Evolutionary conservation across 140 eudicot genomes (phyloP), one percentile per base, ranked within the genome.

Genomic region (Ambrosia hybrid): DNA sequence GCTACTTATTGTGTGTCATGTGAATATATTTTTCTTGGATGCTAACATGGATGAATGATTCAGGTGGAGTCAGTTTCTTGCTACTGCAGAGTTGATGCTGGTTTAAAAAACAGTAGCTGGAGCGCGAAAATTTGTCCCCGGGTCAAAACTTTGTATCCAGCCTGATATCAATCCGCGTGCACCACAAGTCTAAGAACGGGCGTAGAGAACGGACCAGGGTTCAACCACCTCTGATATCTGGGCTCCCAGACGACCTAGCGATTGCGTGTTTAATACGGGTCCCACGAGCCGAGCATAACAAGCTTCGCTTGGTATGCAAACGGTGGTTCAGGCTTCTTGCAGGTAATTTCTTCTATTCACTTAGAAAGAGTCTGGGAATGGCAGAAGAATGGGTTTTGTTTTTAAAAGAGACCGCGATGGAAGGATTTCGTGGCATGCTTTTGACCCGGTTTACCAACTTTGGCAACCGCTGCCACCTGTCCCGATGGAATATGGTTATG

Each of bases 391-490:
- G 98, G 98, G 96, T 92, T 15, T 92, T 17, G 96, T 92, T 46
- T 85, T 92, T 56, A 93, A 93, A 78, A 57, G 97, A 68, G 98
- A 93, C 70, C 96, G 94, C 0, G 97, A 93, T 65, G 98, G 97
- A 3, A 81, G 92, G 65, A 88, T 93, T 15, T 93, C 97, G 0
- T 93, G 98, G 97, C 97, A 93, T 49, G 98, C 98, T 8, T 93
- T 90, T 52, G 98, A 93, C 73, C 98, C 98, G 6, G 81, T 84
- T 55, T 90, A 84, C 80, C 98, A 93, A 73, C 77, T 90, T 0
- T 93, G 98, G 98, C 97, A 93, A 68, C 96, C 98, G 8, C 86
- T 93, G 67, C 98, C 98, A 36, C 98, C 98, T 26, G 96, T 93
- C 70, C 98, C 98, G 0, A 72, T 62, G n/a, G 98, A 93, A 76